Conservation (phyloP, 2,329 filamentous ascomycete genomes). For the Penicillium verrucosum region DNA sequence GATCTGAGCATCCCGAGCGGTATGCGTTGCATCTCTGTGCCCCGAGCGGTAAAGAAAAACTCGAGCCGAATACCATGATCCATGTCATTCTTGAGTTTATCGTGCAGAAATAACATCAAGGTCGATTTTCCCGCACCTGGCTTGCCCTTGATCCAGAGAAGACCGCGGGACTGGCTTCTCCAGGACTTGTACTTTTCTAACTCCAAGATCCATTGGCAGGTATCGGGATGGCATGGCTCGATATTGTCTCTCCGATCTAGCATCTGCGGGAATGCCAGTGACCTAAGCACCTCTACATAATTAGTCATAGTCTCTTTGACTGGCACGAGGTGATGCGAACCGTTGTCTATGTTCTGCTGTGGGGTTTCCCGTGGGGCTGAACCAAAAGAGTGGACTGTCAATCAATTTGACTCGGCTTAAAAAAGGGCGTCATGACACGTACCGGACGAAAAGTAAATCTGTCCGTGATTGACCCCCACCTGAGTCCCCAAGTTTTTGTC, state of each 20-base stretch:
- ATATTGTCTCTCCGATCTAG: conserved; percentile 7
- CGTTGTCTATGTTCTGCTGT: too few relatives aligned
- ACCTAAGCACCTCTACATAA: not conserved
- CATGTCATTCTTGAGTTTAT: not conserved
- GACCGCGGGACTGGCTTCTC: not conserved
- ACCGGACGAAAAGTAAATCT: too few relatives aligned
- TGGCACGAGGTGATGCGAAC: too few relatives aligned
- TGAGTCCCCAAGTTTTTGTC: too few relatives aligned
- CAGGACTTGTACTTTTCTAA: conserved; percentile 13
- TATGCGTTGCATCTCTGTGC: conserved; percentile 12
- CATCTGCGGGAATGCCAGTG: conserved; percentile 14
- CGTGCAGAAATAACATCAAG: conserved; percentile 19
- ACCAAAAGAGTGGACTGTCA: too few relatives aligned
- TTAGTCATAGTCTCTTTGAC: too few relatives aligned
- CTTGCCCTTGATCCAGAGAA: conserved; percentile 24
- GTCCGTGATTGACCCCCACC: too few relatives aligned
- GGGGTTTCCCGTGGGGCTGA: too few relatives aligned
- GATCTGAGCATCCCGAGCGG: conserved; percentile 17
- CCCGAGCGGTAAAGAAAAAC: conserved; percentile 20
- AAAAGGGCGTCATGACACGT: too few relatives aligned
- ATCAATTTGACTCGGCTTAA: too few relatives aligned
- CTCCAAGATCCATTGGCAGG: conserved; percentile 15
- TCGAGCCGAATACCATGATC: conserved; percentile 3
- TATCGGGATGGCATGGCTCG: conserved; percentile 3
- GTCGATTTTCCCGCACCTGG: conserved; percentile 24